Evolutionary conservation across 495 filamentous ascomycete genomes (phyloP).

Genomic region (Tuber brumale): DNA sequence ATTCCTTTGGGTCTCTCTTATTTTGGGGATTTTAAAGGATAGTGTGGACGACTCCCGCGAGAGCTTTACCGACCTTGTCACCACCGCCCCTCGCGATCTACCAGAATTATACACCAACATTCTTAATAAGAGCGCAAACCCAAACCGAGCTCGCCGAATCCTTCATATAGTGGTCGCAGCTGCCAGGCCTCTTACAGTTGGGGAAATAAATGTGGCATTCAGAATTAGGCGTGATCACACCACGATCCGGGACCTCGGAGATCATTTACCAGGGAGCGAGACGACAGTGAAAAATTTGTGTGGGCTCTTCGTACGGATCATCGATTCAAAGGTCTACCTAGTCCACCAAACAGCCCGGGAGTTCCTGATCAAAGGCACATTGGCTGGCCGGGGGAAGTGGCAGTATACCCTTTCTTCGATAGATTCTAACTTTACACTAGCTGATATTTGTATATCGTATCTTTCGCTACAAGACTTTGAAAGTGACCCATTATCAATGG

Average conservation of each 20-base stretch:
- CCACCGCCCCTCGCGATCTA: too few species aligned
- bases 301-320: neutral
- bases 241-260: conserved; percentile 36
- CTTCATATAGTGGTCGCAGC: too few species aligned
- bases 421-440: too few species aligned
- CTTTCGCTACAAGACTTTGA: neutral
- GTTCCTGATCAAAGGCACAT: conserved; percentile 6
- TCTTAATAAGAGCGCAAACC: conserved; percentile 32
- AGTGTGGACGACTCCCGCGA: too few species aligned
- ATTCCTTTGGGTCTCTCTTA: too few species aligned
- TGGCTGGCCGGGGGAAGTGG: neutral
- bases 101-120: conserved; percentile 25
- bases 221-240: conserved; percentile 34
- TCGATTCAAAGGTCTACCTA: conserved; percentile 39
- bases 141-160: conserved; percentile 23
- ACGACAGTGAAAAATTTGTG: too few species aligned
- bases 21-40: too few species aligned
- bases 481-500: too few species aligned
- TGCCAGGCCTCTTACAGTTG: conserved; percentile 29
- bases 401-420: too few species aligned
- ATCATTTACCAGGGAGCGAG: neutral
- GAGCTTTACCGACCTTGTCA: too few species aligned
- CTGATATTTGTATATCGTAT: too few species aligned
- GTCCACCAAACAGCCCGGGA: conserved; percentile 23
- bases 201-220: conserved; percentile 46